A percentile compares a stretch with the other conserved stretches of the same genome.
Conservation (phyloP, 208 protist species). For the Trypanosoma scelopori region DNA sequence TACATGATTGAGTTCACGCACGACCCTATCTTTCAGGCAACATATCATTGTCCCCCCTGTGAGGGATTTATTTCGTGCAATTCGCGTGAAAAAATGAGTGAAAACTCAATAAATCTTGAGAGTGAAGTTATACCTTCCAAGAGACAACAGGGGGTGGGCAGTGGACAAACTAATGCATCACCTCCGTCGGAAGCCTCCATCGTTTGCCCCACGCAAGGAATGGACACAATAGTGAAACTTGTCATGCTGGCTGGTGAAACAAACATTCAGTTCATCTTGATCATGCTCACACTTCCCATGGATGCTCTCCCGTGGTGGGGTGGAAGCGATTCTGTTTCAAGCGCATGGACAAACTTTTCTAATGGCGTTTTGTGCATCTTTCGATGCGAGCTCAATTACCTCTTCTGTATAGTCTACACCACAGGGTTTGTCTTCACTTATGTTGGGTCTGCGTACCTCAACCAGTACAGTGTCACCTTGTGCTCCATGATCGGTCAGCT, state of each 20-base stretch:
- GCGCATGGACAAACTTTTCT: conserved; percentile 71
- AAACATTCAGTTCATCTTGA: conserved; percentile 58
- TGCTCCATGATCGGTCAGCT: conserved; percentile 85
- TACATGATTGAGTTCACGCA: conserved; percentile 87
- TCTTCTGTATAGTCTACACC: conserved; percentile 75
- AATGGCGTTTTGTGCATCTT: conserved; percentile 66
- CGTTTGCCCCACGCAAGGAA: conserved; percentile 27
- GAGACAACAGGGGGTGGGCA: background rate
- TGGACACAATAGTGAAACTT: conserved; percentile 79
- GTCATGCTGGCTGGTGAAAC: conserved; percentile 76
- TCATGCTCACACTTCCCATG: conserved; percentile 62
- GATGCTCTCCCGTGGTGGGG: conserved; percentile 83
- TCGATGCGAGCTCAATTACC: conserved; percentile 54
- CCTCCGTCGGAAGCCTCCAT: too few species aligned
- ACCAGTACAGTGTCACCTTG: conserved; percentile 81
- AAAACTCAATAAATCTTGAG: too few species aligned
- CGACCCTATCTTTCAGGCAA: conserved; percentile 45
- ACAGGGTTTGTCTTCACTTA: conserved; percentile 78
- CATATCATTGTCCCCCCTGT: background rate
- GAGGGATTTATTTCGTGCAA: background rate
- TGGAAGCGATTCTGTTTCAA: conserved; percentile 46
- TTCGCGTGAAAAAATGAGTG: too few species aligned
- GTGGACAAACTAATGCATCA: background rate
- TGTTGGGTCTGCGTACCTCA: conserved; percentile 77
- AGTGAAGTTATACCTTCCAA: background rate